Base-by-base conservation (phyloP, 2,329 filamentous ascomycete genomes). In the Albophoma yamanashiensis region DNA sequence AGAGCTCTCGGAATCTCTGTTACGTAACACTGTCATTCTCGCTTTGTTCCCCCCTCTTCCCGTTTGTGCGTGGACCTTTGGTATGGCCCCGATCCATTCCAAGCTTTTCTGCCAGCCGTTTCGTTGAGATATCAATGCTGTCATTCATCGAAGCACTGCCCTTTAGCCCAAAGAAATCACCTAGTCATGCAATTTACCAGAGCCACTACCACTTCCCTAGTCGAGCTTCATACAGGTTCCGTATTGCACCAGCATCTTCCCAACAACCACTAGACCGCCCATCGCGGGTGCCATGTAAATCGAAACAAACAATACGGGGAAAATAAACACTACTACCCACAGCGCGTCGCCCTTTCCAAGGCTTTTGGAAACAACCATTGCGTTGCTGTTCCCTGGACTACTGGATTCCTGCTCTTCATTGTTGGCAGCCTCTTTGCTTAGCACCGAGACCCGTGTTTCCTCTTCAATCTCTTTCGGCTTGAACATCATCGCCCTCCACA, bases 261-360 rank as follows among this genome's bases (percentile, higher is more conserved):
- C 59, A 25, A 59, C 57, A 6, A 56, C 42, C 2, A 61, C 59
- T 8, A 58, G 52, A 2, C 59, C 58, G 1, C 60, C 60, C 52
- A 62, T 50, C 1, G 60, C 60, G 6, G 58, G 58, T 5, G 34
- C 47, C 45, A 58, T 58, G 38, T 61, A 61, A 12, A 59, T 8
- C 5, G 31, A 52, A 6, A 58, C 14, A 22, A 40, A 58, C 7
- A 3, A 25, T 4, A 8, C 20, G 20, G 22, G 42, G 3, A 6
- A 20, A 50, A 27, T 34, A 4, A 25, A 11, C 11, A 57, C 7
- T 1, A 25, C 36, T 20, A 22, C 11, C 42, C 42, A 40, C 15
- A 20, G 8, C 20, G 11, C 2, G 14, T 3, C 8, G 4, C 7
- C 39, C 1, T 22, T n/a, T n/a, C n/a, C 42, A 45, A 2, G 20